Evolutionary conservation across 1,139 yeast species (phyloP).

Genomic region (Hemisphaericaspora subhashii): DNA sequence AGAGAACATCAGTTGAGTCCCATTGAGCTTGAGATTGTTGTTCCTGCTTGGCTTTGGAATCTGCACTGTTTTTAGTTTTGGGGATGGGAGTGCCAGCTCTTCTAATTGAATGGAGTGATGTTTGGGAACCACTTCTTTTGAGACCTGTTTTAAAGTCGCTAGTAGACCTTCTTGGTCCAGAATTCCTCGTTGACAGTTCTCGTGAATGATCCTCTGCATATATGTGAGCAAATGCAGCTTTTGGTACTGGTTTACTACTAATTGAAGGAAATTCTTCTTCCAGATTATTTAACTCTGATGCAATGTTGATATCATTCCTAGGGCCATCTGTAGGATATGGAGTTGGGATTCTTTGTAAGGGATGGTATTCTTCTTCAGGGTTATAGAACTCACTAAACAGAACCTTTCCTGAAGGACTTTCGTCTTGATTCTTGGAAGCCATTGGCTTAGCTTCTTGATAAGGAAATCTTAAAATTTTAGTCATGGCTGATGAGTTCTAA

Average conservation of each 20-base stretch:
- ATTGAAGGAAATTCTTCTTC: constrained; percentile 3
- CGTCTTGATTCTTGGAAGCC: background rate
- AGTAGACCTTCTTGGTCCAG: background rate
- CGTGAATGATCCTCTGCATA: too few species aligned
- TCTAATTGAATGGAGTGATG: background rate
- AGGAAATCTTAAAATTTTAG: background rate
- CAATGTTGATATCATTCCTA: background rate
- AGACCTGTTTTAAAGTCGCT: background rate
- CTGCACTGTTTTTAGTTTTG: background rate
- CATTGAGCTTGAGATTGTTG: background rate
- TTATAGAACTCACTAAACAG: background rate
- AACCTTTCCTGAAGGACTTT: background rate
- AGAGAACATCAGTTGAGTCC: background rate
- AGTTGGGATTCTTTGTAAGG: background rate
- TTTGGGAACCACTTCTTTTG: background rate
- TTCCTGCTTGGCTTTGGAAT: background rate
- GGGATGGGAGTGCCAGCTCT: background rate
- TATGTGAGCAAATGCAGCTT: background rate
- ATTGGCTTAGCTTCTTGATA: background rate
- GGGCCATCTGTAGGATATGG: background rate
- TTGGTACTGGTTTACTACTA: background rate
- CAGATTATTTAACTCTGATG: background rate
- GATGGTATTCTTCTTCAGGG: background rate
- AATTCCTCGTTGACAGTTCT: background rate
- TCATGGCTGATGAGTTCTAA: too few species aligned